A percentile compares a stretch with the other conserved stretches of the same genome.
Conservation (phyloP, 2,329 filamentous ascomycete species). For the Colletotrichum spaethianum region DNA sequence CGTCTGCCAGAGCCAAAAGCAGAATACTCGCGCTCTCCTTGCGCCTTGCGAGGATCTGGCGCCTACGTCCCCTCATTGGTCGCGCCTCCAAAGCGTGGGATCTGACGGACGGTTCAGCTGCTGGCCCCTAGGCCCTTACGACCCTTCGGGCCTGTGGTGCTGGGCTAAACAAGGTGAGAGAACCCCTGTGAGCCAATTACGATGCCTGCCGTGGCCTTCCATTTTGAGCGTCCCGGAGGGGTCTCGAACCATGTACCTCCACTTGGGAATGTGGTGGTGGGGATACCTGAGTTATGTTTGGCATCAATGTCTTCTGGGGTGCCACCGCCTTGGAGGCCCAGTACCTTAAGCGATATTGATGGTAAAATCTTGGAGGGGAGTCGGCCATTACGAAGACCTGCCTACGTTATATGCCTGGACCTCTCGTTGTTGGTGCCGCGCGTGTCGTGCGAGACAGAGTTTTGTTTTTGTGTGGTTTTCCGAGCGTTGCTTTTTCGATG, state of each 20-base stretch:
- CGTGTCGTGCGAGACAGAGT: slow-evolving; percentile 21
- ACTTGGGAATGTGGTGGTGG: slow-evolving; percentile 29
- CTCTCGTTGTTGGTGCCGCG: not conserved
- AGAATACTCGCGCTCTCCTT: not conserved
- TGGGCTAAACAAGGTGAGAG: slow-evolving; percentile 21
- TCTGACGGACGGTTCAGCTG: slow-evolving; percentile 30
- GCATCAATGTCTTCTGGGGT: slow-evolving; percentile 29
- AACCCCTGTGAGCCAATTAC: slow-evolving; percentile 26
- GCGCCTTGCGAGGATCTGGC: slow-evolving; percentile 2
- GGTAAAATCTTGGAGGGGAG: slow-evolving; percentile 17
- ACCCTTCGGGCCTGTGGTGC: slow-evolving; percentile 6
- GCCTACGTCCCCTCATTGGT: not conserved
- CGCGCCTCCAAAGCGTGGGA: not conserved
- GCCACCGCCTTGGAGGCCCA: slow-evolving; percentile 23
- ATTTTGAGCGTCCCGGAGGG: slow-evolving; percentile 24
- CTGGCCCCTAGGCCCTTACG: slow-evolving; percentile 23
- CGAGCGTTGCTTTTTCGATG: slow-evolving; percentile 29
- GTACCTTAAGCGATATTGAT: slow-evolving; percentile 38
- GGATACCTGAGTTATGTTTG: slow-evolving; percentile 34
- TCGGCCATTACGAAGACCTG: slow-evolving; percentile 26
- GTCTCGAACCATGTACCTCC: slow-evolving; percentile 39
- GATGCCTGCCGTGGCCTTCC: slow-evolving; percentile 31
- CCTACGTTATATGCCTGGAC: slow-evolving; percentile 8
- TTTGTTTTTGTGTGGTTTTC: slow-evolving; percentile 2
- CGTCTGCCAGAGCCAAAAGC: not conserved